Conservation (phyloP, 305 asterid species). For the Ilex paraguariensis region DNA sequence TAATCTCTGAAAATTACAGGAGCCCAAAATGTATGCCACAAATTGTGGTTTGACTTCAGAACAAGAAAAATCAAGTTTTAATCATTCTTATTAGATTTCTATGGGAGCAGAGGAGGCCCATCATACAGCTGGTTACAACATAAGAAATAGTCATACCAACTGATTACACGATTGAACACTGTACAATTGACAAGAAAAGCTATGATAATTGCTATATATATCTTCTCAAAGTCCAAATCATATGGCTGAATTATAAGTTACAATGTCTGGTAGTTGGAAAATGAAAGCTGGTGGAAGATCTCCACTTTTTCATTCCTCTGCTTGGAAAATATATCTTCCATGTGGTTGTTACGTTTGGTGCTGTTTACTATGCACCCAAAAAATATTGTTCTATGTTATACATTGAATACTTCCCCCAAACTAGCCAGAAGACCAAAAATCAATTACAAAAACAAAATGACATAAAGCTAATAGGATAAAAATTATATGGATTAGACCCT, state of each 20-base stretch:
- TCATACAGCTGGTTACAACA: slow-evolving; percentile 73
- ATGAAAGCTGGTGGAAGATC: slow-evolving; percentile 10
- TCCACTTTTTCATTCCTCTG: slow-evolving; percentile 28
- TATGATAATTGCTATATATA: slow-evolving; percentile 19
- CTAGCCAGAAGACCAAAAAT: slow-evolving; percentile 10
- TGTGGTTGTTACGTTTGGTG: slow-evolving; percentile 40
- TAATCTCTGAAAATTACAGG: slow-evolving; percentile 31
- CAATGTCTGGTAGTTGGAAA: slow-evolving; percentile 1
- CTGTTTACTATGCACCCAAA: slow-evolving; percentile 35
- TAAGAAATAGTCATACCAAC: slow-evolving; percentile 50
- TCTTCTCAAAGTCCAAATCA: slow-evolving; percentile 11
- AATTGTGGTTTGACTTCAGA: slow-evolving; percentile 40
- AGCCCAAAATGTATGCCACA: slow-evolving; percentile 37
- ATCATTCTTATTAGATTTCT: slow-evolving; percentile 52
- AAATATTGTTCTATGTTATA: slow-evolving; percentile 8
- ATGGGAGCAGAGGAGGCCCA: slow-evolving; percentile 1
- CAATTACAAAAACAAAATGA: slow-evolving; percentile 24
- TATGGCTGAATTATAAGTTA: not conserved
- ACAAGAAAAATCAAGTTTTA: slow-evolving; percentile 30
- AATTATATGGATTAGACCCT: slow-evolving; percentile 24
- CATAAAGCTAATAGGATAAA: slow-evolving; percentile 6
- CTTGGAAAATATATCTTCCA: slow-evolving; percentile 37
- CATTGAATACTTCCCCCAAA: slow-evolving; percentile 13
- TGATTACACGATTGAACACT: slow-evolving; percentile 28
- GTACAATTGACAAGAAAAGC: slow-evolving; percentile 27